Base-by-base conservation (phyloP, 345 rosid species). In the Salix viminalis region DNA sequence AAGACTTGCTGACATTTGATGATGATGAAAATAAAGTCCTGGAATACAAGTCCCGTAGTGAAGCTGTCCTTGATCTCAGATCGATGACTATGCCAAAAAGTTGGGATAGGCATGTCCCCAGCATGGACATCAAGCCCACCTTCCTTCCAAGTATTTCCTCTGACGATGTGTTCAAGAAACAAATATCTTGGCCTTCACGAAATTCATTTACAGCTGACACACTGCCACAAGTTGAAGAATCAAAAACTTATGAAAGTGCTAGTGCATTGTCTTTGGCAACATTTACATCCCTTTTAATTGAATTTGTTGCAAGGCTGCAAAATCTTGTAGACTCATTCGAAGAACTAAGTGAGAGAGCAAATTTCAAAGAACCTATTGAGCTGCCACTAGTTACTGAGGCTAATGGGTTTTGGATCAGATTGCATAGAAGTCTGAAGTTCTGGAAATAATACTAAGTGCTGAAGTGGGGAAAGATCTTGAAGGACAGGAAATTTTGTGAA, bases 191-290 rank as follows among this genome's bases (percentile, higher is more conserved):
- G 90, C 90, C 92, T 23, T 80, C 85, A 1, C 85, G 85, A 16
- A 11, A 65, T 67, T 88, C 91, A 2, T 65, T 81, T 54, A 71
- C 70, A 3, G 74, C 79, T 21, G 88, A 82, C 77, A 60, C 82
- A 48, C 6, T 32, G 6, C 85, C 83, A 3, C 72, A 48, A 11
- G 23, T 86, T 37, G 94, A 89, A 79, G 88, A 82, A 14, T 91
- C 97, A 12, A 86, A 84, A 74, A 85, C 94, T 36, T 95, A 90
- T 36, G 97, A 93, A 76, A 93, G 95, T 77, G 97, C 97, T 3
- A 92, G 96, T 32, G 94, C 97, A 1, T 80, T 95, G 87, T 92
- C 97, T 28, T 78, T 95, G 13, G 99, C 97, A 4, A 95, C 99
- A n/a, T 95, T 95, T 37, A 54, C 93, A 2, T 92, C 99, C 2